phyloP scores from a whole-genome alignment of 495 filamentous ascomycete species.

The Aspergillus kassunensis region DNA sequence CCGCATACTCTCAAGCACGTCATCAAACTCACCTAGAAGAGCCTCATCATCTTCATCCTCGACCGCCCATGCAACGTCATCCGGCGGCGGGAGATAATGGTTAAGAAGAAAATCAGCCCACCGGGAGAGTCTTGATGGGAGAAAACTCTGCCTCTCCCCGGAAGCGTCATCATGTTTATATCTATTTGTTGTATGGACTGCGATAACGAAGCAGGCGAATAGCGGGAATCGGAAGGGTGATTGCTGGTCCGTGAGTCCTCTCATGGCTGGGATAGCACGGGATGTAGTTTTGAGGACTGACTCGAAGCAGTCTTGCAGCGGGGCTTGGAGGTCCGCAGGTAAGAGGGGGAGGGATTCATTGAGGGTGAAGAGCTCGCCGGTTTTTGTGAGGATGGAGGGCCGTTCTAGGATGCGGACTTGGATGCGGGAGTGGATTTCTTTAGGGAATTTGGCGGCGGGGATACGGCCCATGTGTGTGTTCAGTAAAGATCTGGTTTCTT shows the following conservation, averaged over 20 bases:
- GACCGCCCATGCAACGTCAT: slow-evolving; percentile 26
- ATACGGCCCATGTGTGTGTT: slow-evolving; percentile 30
- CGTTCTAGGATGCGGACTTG: slow-evolving; percentile 36
- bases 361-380: slow-evolving; percentile 37
- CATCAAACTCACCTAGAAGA: slow-evolving; percentile 21
- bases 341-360: slow-evolving; percentile 32
- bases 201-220: slow-evolving; percentile 25
- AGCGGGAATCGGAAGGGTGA: slow-evolving; percentile 26
- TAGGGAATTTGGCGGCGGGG: slow-evolving; percentile 29
- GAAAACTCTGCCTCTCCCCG: slow-evolving; percentile 3
- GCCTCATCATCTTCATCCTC: slow-evolving; percentile 30
- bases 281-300: slow-evolving; percentile 17
- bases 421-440: slow-evolving; percentile 27
- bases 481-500: slow-evolving; percentile 32
- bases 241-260: slow-evolving; percentile 8
- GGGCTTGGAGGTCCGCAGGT: slow-evolving; percentile 27
- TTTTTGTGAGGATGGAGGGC: slow-evolving; percentile 31
- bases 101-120: slow-evolving; percentile 38
- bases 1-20: slow-evolving; percentile 17
- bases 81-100: slow-evolving; percentile 29
- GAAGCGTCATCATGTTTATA: not conserved
- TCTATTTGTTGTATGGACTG: slow-evolving; percentile 10
- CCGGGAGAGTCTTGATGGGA: slow-evolving; percentile 30
- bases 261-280: slow-evolving; percentile 20
- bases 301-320: slow-evolving; percentile 24